Evolutionary conservation across 257 asterid species (phyloP).

Genomic region (Solanum megistacrolobum): DNA sequence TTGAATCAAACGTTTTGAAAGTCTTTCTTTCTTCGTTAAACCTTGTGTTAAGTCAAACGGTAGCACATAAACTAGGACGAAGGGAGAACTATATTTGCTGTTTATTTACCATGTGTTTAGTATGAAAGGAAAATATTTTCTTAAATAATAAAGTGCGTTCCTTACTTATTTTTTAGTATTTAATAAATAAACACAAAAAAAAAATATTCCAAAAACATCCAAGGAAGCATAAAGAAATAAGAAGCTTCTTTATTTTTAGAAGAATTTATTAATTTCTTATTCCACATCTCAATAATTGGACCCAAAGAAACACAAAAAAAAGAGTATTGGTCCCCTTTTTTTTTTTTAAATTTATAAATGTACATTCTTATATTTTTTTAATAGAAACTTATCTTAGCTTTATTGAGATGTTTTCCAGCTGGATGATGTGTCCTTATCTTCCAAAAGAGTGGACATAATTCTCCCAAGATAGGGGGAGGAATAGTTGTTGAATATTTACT

Average conservation of each 20-base stretch:
- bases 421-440: background rate
- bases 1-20: rapidly evolving
- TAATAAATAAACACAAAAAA: background rate
- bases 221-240: background rate
- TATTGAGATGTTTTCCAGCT: background rate
- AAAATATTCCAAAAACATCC: background rate
- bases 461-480: background rate
- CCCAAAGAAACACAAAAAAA: background rate
- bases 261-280: background rate
- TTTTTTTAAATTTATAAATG: background rate
- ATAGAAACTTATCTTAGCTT: background rate
- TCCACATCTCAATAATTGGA: background rate
- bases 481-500: background rate
- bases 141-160: too few relatives aligned
- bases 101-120: too few relatives aligned
- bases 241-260: background rate
- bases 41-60: too few relatives aligned
- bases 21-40: too few relatives aligned
- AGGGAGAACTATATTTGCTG: too few relatives aligned
- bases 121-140: background rate
- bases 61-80: too few relatives aligned
- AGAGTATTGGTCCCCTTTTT: background rate
- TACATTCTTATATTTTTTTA: background rate
- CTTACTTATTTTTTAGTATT: background rate
- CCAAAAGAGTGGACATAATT: background rate